Conservation (phyloP, 306 rosid genomes). For the Notholithocarpus densiflorus region DNA sequence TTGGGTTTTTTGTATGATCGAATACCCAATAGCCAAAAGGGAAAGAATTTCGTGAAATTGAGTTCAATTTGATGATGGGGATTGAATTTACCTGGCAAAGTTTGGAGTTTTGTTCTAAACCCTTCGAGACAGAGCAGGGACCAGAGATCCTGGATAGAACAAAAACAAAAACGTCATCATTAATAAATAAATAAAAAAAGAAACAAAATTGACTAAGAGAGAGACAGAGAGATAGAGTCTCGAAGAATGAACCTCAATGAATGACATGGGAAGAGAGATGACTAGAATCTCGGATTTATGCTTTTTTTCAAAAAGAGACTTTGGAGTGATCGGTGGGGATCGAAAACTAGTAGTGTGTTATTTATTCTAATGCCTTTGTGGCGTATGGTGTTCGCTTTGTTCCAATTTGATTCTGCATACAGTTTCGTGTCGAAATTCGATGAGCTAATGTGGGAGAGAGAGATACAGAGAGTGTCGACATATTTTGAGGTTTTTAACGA, state of each 20-base stretch:
- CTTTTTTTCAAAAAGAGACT: not conserved
- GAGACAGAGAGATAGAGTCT: not conserved
- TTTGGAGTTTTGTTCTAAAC: constrained; percentile 19
- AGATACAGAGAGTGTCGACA: constrained; percentile 65
- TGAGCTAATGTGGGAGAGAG: not conserved
- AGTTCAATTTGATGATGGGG: not conserved
- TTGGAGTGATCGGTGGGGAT: too few species aligned
- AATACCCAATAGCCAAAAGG: not conserved
- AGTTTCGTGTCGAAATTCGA: not conserved
- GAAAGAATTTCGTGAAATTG: not conserved
- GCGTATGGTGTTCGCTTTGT: too few species aligned
- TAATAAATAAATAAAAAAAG: not conserved
- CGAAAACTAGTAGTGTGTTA: too few species aligned
- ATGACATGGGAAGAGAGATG: constrained; percentile 41
- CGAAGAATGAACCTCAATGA: constrained; percentile 52
- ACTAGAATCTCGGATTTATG: not conserved
- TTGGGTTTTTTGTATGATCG: not conserved
- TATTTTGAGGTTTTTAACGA: not conserved
- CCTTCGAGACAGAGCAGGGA: constrained; percentile 38
- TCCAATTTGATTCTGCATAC: not conserved
- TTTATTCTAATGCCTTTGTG: too few species aligned
- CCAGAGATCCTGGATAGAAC: constrained; percentile 58
- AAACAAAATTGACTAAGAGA: not conserved
- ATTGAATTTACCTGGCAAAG: constrained; percentile 43
- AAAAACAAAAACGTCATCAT: not conserved